Conservation (phyloP, 257 asterid species). For the Petrea volubilis region DNA sequence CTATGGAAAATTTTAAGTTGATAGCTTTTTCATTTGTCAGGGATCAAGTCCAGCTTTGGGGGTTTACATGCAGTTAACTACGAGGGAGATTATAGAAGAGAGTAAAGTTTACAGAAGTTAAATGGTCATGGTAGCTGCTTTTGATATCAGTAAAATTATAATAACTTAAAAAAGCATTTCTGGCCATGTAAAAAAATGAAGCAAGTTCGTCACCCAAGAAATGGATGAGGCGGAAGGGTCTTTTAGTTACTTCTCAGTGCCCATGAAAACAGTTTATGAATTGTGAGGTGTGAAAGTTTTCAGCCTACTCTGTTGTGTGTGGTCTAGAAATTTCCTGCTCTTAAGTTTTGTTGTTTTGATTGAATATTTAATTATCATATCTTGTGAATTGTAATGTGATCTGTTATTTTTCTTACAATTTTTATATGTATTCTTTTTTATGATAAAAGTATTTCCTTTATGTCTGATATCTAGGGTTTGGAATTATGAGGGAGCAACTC, state of each 20-base stretch:
- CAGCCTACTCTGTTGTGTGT: background rate
- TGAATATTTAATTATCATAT: background rate
- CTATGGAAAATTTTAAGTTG: background rate
- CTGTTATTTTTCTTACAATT: background rate
- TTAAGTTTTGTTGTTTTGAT: background rate
- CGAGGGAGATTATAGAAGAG: background rate
- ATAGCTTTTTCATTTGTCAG: background rate
- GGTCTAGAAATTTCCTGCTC: background rate
- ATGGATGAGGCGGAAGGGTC: background rate
- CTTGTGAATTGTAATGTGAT: background rate
- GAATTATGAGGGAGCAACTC: slow-evolving; percentile 80
- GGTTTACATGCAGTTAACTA: background rate
- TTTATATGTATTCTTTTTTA: background rate
- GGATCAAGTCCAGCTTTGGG: background rate
- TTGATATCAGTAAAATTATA: background rate
- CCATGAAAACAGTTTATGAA: background rate
- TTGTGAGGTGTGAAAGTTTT: background rate
- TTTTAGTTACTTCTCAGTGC: background rate
- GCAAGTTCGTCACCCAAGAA: background rate
- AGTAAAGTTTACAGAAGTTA: background rate
- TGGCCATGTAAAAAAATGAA: background rate
- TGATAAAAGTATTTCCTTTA: slow-evolving; percentile 14
- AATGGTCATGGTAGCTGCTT: background rate
- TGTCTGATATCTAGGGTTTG: slow-evolving; percentile 45
- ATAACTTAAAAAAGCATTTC: background rate